A percentile compares a stretch with the other conserved stretches of the same genome.
Conservation (phyloP, 352 stramenopile species). For the Nothophytophthora sp. region DNA sequence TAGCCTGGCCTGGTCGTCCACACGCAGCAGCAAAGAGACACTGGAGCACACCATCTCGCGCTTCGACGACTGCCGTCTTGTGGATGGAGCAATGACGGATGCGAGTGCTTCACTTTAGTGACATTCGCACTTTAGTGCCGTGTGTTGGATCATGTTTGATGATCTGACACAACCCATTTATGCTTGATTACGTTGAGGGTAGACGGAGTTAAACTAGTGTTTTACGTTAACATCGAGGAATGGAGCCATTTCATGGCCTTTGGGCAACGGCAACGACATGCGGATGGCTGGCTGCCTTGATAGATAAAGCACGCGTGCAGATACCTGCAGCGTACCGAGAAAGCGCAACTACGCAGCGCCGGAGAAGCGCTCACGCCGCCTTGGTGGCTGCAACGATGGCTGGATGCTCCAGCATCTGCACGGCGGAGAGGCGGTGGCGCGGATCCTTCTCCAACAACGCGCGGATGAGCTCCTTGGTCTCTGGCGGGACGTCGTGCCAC, state of each 20-base stretch:
- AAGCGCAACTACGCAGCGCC: conserved; percentile 5
- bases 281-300: conserved; percentile 6
- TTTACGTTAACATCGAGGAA: conserved; percentile 18
- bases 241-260: too few species aligned
- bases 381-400: conserved; percentile 27
- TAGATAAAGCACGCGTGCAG: conserved; percentile 17
- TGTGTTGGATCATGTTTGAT: too few species aligned
- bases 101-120: too few species aligned
- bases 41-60: conserved; percentile 25
- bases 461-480: conserved; percentile 68
- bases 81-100: conserved; percentile 11
- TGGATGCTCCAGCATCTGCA: conserved; percentile 52
- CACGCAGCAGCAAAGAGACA: not conserved
- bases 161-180: too few species aligned
- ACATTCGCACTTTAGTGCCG: too few species aligned
- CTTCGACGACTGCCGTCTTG: not conserved
- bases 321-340: not conserved
- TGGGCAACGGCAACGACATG: not conserved
- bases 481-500: conserved; percentile 49
- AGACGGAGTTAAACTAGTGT: too few species aligned
- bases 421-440: conserved; percentile 37
- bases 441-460: conserved; percentile 80
- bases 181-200: too few species aligned
- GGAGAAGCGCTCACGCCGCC: conserved; percentile 16
- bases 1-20: not conserved